phyloP scores from a whole-genome alignment of 1,284 basidiomycete genomes.

The Cryptococcus hybrid region DNA sequence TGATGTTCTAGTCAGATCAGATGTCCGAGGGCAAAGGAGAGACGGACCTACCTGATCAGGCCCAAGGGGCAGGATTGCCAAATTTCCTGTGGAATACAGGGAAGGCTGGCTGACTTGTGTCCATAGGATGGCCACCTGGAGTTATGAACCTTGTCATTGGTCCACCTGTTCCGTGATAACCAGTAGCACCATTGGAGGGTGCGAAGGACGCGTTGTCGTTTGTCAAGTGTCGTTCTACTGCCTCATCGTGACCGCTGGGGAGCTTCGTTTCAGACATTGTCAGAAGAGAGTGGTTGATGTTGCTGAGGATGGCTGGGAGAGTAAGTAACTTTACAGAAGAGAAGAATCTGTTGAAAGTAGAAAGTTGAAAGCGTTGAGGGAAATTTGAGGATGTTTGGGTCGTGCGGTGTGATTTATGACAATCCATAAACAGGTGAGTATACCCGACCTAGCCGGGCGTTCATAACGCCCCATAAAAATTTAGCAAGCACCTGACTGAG shows the following conservation, averaged over 20 bases:
- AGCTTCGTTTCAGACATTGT: constrained; percentile 9
- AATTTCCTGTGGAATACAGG: constrained; percentile 51
- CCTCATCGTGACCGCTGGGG: constrained; percentile 5
- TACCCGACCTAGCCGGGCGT: too few species aligned
- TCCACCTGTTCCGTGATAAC: constrained; percentile 26
- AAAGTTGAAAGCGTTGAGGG: too few species aligned
- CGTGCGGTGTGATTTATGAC: too few species aligned
- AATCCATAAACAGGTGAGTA: too few species aligned
- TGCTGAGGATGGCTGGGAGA: too few species aligned
- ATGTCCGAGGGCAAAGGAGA: background rate
- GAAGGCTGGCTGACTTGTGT: constrained; percentile 47
- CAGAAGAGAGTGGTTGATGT: background rate
- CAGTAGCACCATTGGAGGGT: constrained; percentile 2
- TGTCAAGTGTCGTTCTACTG: constrained; percentile 1
- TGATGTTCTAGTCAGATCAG: background rate
- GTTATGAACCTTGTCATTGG: constrained; percentile 42
- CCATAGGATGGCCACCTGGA: constrained; percentile 52
- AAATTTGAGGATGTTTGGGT: too few species aligned
- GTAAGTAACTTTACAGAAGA: too few species aligned
- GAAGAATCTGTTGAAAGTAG: too few species aligned
- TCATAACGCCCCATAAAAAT: too few species aligned
- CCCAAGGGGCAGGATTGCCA: constrained; percentile 58
- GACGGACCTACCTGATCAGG: constrained; percentile 38
- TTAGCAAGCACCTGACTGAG: too few species aligned
- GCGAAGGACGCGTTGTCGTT: background rate